Base-by-base conservation (phyloP, 805 yeast genomes). In the Wickerhamomyces chambardii region DNA sequence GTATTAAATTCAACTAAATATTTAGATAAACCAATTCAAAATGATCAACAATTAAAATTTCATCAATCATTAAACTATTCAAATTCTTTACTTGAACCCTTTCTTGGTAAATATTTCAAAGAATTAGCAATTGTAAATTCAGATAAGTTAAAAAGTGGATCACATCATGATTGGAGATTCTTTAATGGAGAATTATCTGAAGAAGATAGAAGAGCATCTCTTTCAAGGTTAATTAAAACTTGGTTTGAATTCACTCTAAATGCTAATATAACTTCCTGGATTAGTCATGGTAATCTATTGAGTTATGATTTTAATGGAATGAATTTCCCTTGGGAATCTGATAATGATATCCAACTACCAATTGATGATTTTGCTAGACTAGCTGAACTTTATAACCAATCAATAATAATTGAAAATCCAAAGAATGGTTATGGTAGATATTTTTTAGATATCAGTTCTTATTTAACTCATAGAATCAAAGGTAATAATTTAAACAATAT, bases 401-500 rank as follows among this genome's bases (percentile, higher is more conserved):
- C 71, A 3, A 42, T 73, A 26, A 55, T 73, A 16, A 53, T 68
- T 11, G 78, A 73, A 26, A 50, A 54, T 32, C 44, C 50, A 6
- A 34, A 36, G 6, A 62, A 59, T 27, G 77, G 78, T 0, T 58
- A 63, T 43, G 77, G 79, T 0, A 55, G 68, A 25, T 75, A 65
- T 47, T 71, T 63, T 36, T 37, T 74, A 29, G 69, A 60, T 41
- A 44, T 56, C 4, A 44, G 73, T 2, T 33, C 68, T 11, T 68
- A 67, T 14, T 58, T 77, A 9, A 73, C 84, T 2, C 68, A 69
- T 34, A 62, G 89, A 50, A 54, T 51, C 0, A 65, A 67, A 36
- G 83, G 75, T 1, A 77, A 73, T 44, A 83, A 81, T 1, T 47
- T 55, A 17, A 78, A 79, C 49, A 75, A 75, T 45, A 79, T 81